Base-by-base conservation (phyloP, 768 basidiomycete genomes). In the Boletus reticulatus region DNA sequence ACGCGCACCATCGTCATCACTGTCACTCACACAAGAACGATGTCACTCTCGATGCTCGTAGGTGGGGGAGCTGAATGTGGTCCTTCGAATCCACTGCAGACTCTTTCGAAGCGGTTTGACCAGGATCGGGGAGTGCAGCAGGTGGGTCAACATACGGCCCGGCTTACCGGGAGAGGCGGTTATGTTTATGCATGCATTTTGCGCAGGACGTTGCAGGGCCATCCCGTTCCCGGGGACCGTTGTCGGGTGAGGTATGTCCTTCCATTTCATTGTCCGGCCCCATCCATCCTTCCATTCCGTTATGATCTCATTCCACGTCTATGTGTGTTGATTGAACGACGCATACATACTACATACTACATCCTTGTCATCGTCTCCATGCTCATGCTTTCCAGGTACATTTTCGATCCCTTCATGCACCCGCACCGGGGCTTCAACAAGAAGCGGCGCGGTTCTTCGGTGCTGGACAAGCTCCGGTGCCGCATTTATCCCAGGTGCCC, bases 1-100 rank as follows among this genome's bases (percentile, higher is more conserved):
- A 12, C 22, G n/a, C 19, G 4, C 29, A 19, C 27, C 29, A 36
- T 31, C 44, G 7, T 37, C 36, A 6, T 17, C 14, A 3, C 42
- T 16, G 19, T 43, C 39, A 14, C 38, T 44, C 36, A 11, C 19
- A 42, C 38, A 39, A 13, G 13, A 29, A 57, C 46, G 9, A 92
- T 94, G 92, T 85, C 91, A 7, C 77, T 94, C 29, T 87, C 91
- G 47, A 81, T 90, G 79, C 85, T 95, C 19, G 80, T 86, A 20
- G 83, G 80, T 44, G 68, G 68, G 27, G 67, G 68, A 1, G 85
- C 89, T 2, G 91, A 93, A 43, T 96, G 93, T 61, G 94, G 94
- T 1, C 92, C 94, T 7, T 81, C 82, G 1, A 96, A 94, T 68
- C 84, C 92, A 12, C 72, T 96, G 17, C 89, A 92, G 65, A 82